Evolutionary conservation across 2,329 filamentous ascomycete genomes (phyloP), one percentile per base, ranked within the genome.

Genomic region (Lasiodiplodia sp.): DNA sequence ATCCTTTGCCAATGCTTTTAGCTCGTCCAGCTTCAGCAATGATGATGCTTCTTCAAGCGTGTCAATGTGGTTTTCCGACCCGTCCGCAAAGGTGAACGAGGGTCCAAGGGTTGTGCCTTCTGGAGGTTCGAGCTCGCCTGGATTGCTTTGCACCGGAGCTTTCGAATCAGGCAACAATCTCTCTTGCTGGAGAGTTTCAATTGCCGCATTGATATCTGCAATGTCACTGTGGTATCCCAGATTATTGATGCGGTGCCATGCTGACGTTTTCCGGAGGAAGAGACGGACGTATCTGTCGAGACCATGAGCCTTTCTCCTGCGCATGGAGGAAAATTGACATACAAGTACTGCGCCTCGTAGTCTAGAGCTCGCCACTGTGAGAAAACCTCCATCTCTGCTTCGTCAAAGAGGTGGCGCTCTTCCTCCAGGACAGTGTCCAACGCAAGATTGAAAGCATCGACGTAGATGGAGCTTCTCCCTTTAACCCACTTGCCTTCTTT

Each of bases 381-480:
- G 77, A 99, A 98, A 0, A 98, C 86, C 16, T 87, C 83, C 74
- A 86, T 87, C 79, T 99, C 96, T 21, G 88, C 90, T 69, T 89
- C 87, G 74, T 96, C 87, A 77, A 98, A 99, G 0, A 99, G 83
- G 79, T 97, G 93, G 0, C 88, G 87, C 79, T 99, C 96, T 68
- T 98, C 93, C 60, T 93, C 90, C 14, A 98, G 82, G 3, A 99
- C 96, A 0, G 93, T 97, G 69, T 95, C 90, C 60, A 99, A 83
- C 2, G 95, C 93, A 16, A 98, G 84, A 75, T 97, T 97, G 84
- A 99, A 99, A 0, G 96, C 96, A 81, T 99, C 96, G 21, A 97
- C 93, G 75, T 99, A 99, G 67, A 99, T 93, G 1, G 94, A 98
- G 75, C 90, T 96, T 77, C 89, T 90, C 0, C 93, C 93, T 74